These are phyloP conservation scores for Zangia roseola DNA, from an alignment of 768 basidiomycete species.

Conservation along the genomic window DNA sequence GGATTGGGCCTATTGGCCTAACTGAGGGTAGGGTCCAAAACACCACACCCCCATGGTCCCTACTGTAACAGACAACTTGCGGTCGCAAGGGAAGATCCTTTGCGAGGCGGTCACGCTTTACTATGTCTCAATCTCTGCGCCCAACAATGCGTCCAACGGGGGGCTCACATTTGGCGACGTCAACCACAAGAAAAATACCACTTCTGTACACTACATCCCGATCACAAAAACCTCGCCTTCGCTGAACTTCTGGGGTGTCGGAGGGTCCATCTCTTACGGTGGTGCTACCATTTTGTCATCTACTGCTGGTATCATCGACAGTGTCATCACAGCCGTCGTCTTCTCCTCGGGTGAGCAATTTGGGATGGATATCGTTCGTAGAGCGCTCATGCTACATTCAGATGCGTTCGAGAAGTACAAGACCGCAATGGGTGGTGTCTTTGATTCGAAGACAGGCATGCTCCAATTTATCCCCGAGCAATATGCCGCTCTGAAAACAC, in stretches of 20 bases:
- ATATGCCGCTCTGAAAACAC: slow-evolving; percentile 18
- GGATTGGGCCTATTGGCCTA: neutral
- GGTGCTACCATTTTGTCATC: neutral
- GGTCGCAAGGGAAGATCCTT: neutral
- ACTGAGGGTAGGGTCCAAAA: neutral
- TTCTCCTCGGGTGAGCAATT: slow-evolving; percentile 17
- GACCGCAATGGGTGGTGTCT: slow-evolving; percentile 21
- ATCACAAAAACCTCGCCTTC: slow-evolving; percentile 25
- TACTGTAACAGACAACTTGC: neutral
- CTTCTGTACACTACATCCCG: slow-evolving; percentile 17
- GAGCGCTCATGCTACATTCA: no score
- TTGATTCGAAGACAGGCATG: slow-evolving; percentile 27
- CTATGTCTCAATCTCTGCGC: slow-evolving; percentile 24
- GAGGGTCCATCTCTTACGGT: slow-evolving; percentile 11
- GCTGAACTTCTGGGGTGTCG: slow-evolving; percentile 27
- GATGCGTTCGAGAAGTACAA: slow-evolving; percentile 21
- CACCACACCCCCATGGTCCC: neutral
- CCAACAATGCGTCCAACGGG: slow-evolving; percentile 19
- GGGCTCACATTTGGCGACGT: slow-evolving; percentile 24
- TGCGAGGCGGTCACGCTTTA: no score
- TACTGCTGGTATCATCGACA: slow-evolving; percentile 11
- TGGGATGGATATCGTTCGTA: no score
- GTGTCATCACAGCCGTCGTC: slow-evolving; percentile 14
- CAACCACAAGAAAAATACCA: no score
- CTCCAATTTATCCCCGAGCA: slow-evolving; percentile 22